Evolutionary conservation across 352 stramenopile species (phyloP).

Genomic region (Phytophthora hybrid): DNA sequence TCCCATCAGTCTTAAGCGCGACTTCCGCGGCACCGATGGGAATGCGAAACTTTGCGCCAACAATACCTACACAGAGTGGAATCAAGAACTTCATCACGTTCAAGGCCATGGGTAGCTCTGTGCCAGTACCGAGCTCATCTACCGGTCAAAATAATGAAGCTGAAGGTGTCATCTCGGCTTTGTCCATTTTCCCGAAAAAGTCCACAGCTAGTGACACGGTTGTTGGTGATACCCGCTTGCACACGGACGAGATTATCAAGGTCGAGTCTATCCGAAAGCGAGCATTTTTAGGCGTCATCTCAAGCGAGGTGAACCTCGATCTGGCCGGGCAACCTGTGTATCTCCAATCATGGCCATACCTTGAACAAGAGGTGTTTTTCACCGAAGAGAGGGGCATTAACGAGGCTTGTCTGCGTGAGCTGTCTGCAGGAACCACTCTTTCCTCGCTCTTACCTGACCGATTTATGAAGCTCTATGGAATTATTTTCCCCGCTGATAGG

Average conservation of each 20-base stretch:
- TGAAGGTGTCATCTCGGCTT: conserved; percentile 29
- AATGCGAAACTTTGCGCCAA: neutral
- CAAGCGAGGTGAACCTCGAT: conserved; percentile 45
- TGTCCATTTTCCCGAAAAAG: conserved; percentile 55
- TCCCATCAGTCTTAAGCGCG: conserved; percentile 17
- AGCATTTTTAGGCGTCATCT: conserved; percentile 61
- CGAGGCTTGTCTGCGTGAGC: conserved; percentile 63
- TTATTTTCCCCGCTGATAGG: conserved; percentile 75
- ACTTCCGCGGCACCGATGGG: neutral
- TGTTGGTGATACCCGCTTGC: conserved; percentile 41
- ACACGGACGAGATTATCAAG: conserved; percentile 53
- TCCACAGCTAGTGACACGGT: conserved; percentile 27
- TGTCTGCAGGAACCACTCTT: conserved; percentile 58
- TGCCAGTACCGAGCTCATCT: conserved; percentile 19
- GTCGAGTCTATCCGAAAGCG: conserved; percentile 79
- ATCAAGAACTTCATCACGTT: conserved; percentile 40
- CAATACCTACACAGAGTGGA: conserved; percentile 1
- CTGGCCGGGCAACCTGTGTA: conserved; percentile 67
- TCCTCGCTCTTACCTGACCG: conserved; percentile 48
- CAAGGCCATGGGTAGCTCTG: conserved; percentile 29
- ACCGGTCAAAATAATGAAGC: conserved; percentile 15
- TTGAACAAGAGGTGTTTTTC: conserved; percentile 64
- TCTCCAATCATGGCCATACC: conserved; percentile 83
- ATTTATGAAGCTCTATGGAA: conserved; percentile 70
- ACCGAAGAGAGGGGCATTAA: conserved; percentile 57